Conservation (phyloP, 345 rosid genomes). For the Boechera divaricarpa region DNA sequence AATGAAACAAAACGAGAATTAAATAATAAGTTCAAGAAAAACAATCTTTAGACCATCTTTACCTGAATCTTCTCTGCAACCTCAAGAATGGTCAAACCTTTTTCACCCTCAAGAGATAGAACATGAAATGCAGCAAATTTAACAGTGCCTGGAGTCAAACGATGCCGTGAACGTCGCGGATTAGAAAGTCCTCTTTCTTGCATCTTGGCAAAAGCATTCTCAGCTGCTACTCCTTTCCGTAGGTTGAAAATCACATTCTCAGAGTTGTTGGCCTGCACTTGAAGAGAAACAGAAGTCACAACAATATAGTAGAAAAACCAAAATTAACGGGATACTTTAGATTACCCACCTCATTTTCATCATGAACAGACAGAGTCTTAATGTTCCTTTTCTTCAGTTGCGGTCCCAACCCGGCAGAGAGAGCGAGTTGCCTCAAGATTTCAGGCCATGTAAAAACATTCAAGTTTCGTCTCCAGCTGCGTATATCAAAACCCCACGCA, state of each 20-base stretch:
- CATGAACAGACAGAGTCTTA: constrained; percentile 54
- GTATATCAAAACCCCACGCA: constrained; percentile 92
- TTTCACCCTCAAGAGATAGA: constrained; percentile 77
- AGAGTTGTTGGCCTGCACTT: constrained; percentile 67
- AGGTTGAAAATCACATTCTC: constrained; percentile 69
- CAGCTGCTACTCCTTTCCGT: constrained; percentile 81
- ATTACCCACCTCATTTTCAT: constrained; percentile 67
- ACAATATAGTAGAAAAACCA: not conserved
- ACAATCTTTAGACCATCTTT: constrained; percentile 25
- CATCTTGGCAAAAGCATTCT: constrained; percentile 85
- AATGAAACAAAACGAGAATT: constrained; percentile 8
- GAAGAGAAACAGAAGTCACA: constrained; percentile 24
- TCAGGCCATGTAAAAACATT: constrained; percentile 92
- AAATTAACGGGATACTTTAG: not conserved
- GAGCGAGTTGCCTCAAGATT: constrained; percentile 79
- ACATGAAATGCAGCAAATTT: constrained; percentile 94
- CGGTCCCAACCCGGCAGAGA: constrained; percentile 89
- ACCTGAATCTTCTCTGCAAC: constrained; percentile 96
- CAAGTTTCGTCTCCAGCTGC: constrained; percentile 77
- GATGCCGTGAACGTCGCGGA: constrained; percentile 84
- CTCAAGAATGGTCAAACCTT: constrained; percentile 80
- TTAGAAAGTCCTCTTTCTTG: constrained; percentile 82
- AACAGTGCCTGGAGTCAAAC: constrained; percentile 94
- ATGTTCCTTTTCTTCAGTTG: constrained; percentile 61
- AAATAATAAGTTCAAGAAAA: not conserved